These are phyloP conservation scores for Suillus plorans DNA, from an alignment of 768 basidiomycete species.

Conservation along the genomic window DNA sequence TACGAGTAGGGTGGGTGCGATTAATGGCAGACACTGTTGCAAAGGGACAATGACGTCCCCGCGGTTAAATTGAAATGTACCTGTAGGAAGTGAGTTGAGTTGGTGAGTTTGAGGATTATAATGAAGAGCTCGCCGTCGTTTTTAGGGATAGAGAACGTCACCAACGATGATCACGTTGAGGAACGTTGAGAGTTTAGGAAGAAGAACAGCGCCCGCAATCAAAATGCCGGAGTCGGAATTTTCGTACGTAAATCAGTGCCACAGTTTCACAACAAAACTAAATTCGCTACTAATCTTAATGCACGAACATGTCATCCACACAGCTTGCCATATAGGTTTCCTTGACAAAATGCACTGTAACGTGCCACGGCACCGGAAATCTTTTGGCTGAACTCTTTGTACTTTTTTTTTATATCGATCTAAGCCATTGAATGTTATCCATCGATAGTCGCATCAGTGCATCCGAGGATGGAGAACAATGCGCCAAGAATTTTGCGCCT, in stretches of 20 bases:
- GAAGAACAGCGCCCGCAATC: conserved; percentile 16
- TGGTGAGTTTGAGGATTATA: neutral
- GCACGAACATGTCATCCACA: neutral
- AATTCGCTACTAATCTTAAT: conserved; percentile 1
- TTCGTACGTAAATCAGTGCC: conserved; percentile 19
- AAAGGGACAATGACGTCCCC: conserved; percentile 22
- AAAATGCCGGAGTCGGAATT: conserved; percentile 26
- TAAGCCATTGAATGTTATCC: neutral
- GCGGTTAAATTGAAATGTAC: neutral
- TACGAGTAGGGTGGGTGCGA: conserved; percentile 24
- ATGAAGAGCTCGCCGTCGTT: neutral
- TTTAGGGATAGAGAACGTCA: conserved; percentile 5
- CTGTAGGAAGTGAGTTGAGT: neutral
- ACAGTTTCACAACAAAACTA: conserved; percentile 17
- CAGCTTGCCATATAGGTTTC: neutral
- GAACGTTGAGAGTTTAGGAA: conserved; percentile 14
- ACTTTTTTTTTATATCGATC: neutral
- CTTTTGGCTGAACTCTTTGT: neutral
- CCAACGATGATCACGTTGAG: conserved; percentile 7
- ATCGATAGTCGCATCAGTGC: neutral
- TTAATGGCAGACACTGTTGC: conserved; percentile 44
- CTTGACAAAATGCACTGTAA: neutral
- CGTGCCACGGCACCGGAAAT: neutral
- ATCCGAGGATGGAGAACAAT: neutral
- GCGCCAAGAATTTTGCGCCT: neutral